These are phyloP conservation scores for Macrocystidia cucumis DNA, from an alignment of 1,284 basidiomycete species.

Conservation along the genomic window DNA sequence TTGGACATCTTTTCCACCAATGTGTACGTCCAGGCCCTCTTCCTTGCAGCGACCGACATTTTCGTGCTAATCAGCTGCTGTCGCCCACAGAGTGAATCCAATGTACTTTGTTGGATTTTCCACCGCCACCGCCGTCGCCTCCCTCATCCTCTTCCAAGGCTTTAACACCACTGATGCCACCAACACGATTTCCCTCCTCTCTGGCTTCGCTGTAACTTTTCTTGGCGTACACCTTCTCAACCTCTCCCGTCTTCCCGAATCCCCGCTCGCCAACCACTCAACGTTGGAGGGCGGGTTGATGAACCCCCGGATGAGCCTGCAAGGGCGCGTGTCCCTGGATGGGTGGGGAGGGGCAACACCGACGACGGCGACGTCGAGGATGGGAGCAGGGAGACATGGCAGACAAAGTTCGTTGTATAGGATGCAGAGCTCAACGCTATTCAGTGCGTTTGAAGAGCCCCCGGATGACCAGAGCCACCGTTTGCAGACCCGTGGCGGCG, in stretches of 20 bases:
- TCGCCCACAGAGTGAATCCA: constrained; percentile 92
- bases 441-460: constrained; percentile 54
- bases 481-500: constrained; percentile 18
- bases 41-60: background rate
- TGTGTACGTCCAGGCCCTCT: constrained; percentile 58
- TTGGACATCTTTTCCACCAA: constrained; percentile 97
- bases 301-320: constrained; percentile 66
- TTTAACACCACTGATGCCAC: constrained; percentile 86
- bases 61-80: constrained; percentile 8
- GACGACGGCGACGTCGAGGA: constrained; percentile 21
- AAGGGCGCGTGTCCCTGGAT: constrained; percentile 64
- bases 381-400: constrained; percentile 28
- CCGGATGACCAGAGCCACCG: no score
- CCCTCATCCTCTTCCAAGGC: constrained; percentile 93
- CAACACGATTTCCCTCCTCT: constrained; percentile 79
- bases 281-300: constrained; percentile 69
- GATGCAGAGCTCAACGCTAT: constrained; percentile 51
- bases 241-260: constrained; percentile 64
- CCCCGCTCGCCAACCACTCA: constrained; percentile 27
- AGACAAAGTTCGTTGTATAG: constrained; percentile 53
- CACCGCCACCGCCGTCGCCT: constrained; percentile 92
- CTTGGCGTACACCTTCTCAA: constrained; percentile 90
- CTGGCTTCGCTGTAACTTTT: constrained; percentile 87
- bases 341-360: constrained; percentile 46
- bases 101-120: constrained; percentile 99